These are phyloP conservation scores for Curvularia sp. DNA, from an alignment of 2,329 filamentous ascomycete species.

Conservation along the genomic window DNA sequence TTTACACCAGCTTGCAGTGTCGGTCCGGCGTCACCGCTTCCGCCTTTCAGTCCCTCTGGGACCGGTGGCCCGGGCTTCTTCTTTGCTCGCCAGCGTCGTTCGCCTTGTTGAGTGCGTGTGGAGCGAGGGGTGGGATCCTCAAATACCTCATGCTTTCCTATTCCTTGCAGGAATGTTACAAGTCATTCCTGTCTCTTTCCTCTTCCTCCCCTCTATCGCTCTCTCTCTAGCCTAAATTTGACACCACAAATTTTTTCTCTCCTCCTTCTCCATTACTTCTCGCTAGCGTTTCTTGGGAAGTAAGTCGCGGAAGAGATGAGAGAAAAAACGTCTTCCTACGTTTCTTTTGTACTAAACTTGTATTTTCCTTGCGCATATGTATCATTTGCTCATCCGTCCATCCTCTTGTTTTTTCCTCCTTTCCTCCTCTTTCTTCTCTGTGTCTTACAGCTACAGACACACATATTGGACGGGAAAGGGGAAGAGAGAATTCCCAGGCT, in stretches of 20 bases:
- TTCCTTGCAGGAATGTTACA: not conserved
- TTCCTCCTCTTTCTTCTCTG: not conserved
- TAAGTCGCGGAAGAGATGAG: not conserved
- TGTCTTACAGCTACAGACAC: not conserved
- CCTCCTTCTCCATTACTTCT: not conserved
- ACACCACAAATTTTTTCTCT: not conserved
- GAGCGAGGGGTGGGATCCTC: not conserved
- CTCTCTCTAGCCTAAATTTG: not conserved
- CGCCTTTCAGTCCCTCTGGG: not conserved
- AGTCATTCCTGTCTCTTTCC: not conserved
- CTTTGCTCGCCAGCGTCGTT: not conserved
- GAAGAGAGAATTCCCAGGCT: not conserved
- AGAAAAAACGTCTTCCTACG: not conserved
- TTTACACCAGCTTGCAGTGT: not conserved
- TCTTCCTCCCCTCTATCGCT: not conserved
- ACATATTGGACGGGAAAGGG: not conserved
- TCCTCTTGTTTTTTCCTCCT: not conserved
- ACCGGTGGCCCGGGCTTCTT: not conserved
- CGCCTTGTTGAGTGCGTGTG: not conserved
- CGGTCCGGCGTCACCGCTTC: slow-evolving; percentile 3
- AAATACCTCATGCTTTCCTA: not conserved
- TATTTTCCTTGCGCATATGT: not conserved
- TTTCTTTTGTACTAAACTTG: not conserved
- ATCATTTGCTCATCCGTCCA: too few relatives aligned
- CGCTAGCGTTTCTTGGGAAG: not conserved